These are phyloP conservation scores for Fusarium buharicum DNA, from an alignment of 2,329 filamentous ascomycete species.

Conservation along the genomic window DNA sequence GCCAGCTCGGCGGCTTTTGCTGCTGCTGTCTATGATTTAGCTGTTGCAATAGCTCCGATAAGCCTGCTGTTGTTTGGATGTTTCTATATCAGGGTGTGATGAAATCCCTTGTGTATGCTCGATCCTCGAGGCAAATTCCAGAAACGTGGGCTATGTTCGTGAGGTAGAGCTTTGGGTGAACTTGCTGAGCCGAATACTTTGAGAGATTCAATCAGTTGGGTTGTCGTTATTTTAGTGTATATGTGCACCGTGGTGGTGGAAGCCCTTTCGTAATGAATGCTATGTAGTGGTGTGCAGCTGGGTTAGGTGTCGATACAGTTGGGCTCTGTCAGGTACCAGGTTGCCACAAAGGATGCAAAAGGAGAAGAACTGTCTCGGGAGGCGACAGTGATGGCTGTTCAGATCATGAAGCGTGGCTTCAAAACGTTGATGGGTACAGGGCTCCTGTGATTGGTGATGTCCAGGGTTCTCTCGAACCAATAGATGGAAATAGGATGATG, in stretches of 20 bases:
- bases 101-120: neutral
- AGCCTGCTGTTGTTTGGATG: conserved; percentile 34
- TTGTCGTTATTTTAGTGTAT: conserved; percentile 15
- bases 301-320: conserved; percentile 45
- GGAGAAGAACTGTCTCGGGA: conserved; percentile 47
- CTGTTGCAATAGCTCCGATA: conserved; percentile 32
- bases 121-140: conserved; percentile 9
- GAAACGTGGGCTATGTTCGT: conserved; percentile 7
- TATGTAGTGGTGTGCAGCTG: conserved; percentile 41
- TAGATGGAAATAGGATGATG: conserved; percentile 48
- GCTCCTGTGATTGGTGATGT: conserved; percentile 51
- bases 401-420: conserved; percentile 44
- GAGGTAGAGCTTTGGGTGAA: conserved; percentile 3
- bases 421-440: conserved; percentile 46
- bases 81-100: conserved; percentile 25
- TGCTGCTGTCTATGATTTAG: conserved; percentile 20
- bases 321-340: conserved; percentile 36
- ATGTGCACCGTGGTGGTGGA: conserved; percentile 26
- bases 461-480: conserved; percentile 49
- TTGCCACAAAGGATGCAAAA: conserved; percentile 37
- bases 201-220: conserved; percentile 7
- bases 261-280: conserved; percentile 29
- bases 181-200: conserved; percentile 5
- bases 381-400: conserved; percentile 40
- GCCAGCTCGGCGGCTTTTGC: conserved; percentile 52